These are phyloP conservation scores for Apiospora pterosperma DNA, from an alignment of 2,329 filamentous ascomycete genomes.

Conservation along the genomic window DNA sequence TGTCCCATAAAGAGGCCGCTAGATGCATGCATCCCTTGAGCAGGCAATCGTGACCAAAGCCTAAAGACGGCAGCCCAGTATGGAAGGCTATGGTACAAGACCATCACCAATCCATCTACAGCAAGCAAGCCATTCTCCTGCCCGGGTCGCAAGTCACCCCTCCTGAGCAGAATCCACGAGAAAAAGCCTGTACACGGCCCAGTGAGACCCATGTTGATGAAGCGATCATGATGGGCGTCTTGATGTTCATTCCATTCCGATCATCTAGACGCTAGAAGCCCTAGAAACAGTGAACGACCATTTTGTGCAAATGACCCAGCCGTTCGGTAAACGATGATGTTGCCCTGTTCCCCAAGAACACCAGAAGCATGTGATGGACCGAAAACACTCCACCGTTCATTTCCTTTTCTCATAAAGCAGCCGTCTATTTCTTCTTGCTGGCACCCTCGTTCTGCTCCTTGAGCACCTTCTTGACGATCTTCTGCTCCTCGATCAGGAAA, in stretches of 20 bases:
- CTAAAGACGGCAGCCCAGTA: background rate
- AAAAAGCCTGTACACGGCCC: background rate
- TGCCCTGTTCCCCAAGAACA: constrained; percentile 30
- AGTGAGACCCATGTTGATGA: background rate
- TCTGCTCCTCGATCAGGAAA: constrained; percentile 99
- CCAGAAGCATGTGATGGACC: constrained; percentile 29
- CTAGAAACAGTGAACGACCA: constrained; percentile 25
- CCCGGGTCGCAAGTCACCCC: background rate
- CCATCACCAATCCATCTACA: background rate
- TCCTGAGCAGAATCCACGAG: background rate
- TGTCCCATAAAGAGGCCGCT: background rate
- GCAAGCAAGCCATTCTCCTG: background rate
- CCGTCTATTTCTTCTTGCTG: constrained; percentile 66
- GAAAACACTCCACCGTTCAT: constrained; percentile 25
- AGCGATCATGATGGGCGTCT: constrained; percentile 22
- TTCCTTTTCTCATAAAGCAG: constrained; percentile 10
- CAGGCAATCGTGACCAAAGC: background rate
- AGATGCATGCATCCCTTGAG: background rate
- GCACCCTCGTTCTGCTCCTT: constrained; percentile 84
- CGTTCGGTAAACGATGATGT: constrained; percentile 26
- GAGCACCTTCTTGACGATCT: constrained; percentile 99
- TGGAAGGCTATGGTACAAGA: background rate
- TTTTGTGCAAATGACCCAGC: constrained; percentile 21
- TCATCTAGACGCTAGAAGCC: constrained; percentile 31
- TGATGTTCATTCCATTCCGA: constrained; percentile 29